Percentiles rank a stretch among this genome's conserved stretches.
phyloP scores from a whole-genome alignment of 768 basidiomycete species.

The Lactifluus subvellereus region DNA sequence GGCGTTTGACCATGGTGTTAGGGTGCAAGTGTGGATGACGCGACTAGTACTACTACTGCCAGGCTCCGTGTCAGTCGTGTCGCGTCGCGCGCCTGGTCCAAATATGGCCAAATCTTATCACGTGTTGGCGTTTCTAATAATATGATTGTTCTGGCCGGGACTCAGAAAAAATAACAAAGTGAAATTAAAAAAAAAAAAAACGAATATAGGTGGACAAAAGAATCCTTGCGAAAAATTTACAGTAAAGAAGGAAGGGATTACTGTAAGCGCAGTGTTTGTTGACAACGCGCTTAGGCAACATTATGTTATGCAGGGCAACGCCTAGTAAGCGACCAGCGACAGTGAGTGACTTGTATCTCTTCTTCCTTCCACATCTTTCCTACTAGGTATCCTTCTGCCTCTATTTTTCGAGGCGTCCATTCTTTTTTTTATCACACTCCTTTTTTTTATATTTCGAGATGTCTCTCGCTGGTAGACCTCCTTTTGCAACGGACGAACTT shows the following conservation, averaged over 20 bases:
- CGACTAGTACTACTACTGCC: background rate
- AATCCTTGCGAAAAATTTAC: background rate
- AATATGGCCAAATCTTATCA: conserved; percentile 2
- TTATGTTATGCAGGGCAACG: too few relatives aligned
- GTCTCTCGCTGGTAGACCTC: conserved; percentile 55
- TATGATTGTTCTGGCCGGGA: background rate
- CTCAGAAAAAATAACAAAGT: background rate
- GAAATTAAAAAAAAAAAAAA: background rate
- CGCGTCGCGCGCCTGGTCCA: background rate
- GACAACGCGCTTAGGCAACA: too few relatives aligned
- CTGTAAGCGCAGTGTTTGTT: too few relatives aligned
- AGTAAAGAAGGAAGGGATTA: too few relatives aligned
- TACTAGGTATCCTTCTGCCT: background rate
- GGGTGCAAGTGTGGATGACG: background rate
- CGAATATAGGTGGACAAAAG: too few relatives aligned
- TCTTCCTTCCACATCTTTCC: background rate
- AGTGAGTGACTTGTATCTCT: background rate
- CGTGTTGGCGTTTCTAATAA: background rate
- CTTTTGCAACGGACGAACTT: conserved; percentile 64
- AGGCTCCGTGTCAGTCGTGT: background rate
- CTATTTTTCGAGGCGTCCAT: conserved; percentile 3
- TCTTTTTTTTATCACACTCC: conserved; percentile 9
- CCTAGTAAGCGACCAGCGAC: too few relatives aligned
- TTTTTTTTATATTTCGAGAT: conserved; percentile 7
- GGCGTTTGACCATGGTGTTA: conserved; percentile 20